Percentiles rank a stretch among this genome's conserved stretches.
These are phyloP conservation scores for Pseudotulostoma volvatum DNA, from an alignment of 495 filamentous ascomycete genomes.

Conservation along the genomic window DNA sequence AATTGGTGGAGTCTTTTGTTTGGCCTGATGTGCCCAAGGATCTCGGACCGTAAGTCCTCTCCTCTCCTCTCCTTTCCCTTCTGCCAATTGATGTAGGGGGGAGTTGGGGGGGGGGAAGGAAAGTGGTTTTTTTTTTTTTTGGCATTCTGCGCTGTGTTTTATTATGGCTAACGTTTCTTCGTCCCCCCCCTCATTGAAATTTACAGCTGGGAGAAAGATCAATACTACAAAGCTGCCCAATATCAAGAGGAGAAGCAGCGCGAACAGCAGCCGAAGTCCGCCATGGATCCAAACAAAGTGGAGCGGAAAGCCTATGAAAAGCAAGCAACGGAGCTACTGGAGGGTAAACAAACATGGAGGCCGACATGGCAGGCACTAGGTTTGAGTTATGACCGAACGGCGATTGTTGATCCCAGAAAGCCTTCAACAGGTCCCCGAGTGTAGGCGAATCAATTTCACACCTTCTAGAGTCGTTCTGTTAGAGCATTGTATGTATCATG, in stretches of 20 bases:
- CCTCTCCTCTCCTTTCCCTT: not conserved
- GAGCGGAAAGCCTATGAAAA: conserved; percentile 21
- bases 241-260: conserved; percentile 15
- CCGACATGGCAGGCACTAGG: conserved; percentile 33
- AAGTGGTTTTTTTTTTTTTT: not conserved
- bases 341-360: conserved; percentile 22
- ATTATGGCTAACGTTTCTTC: not conserved
- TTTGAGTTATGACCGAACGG: conserved; percentile 15
- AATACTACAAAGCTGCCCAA: conserved; percentile 21
- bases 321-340: conserved; percentile 43
- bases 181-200: not conserved
- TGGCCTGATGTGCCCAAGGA: conserved; percentile 56
- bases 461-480: no score
- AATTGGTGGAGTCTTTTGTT: conserved; percentile 67
- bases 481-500: no score
- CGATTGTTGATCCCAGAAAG: no score
- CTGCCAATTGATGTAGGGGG: no score
- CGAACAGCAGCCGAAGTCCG: conserved; percentile 12
- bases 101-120: no score
- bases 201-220: conserved; percentile 35
- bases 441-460: no score
- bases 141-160: no score
- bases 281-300: conserved; percentile 16
- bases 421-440: no score
- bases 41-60: conserved; percentile 32